Evolutionary conservation across 192 early-diverging fungal genomes (phyloP).

Genomic region (Linderina pennispora): DNA sequence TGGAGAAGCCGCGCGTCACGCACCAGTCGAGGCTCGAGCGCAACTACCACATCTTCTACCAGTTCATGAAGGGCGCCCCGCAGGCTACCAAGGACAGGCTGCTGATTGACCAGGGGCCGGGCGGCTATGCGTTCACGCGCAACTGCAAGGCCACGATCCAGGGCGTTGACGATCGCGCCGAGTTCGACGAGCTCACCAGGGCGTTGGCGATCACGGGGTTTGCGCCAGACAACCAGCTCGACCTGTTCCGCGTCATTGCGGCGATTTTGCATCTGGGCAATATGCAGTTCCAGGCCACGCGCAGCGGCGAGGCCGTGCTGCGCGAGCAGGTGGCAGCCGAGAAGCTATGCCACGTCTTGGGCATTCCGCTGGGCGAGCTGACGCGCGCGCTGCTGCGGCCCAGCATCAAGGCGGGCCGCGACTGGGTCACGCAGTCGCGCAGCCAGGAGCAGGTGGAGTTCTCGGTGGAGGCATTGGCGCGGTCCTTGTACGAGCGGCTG

Average conservation of each 20-base stretch:
- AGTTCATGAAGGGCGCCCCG: slow-evolving; percentile 84
- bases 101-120: slow-evolving; percentile 66
- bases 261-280: slow-evolving; percentile 93
- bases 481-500: slow-evolving; percentile 92
- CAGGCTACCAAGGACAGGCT: slow-evolving; percentile 67
- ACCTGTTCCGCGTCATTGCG: slow-evolving; percentile 79
- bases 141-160: slow-evolving; percentile 82
- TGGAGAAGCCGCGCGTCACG: slow-evolving; percentile 96
- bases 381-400: slow-evolving; percentile 81
- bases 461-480: slow-evolving; percentile 88
- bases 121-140: slow-evolving; percentile 80
- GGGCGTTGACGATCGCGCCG: slow-evolving; percentile 84
- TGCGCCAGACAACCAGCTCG: slow-evolving; percentile 62
- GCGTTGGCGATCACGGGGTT: slow-evolving; percentile 85
- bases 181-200: slow-evolving; percentile 67
- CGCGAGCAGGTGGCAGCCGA: slow-evolving; percentile 68
- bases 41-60: slow-evolving; percentile 98
- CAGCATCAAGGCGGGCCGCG: slow-evolving; percentile 88
- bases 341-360: slow-evolving; percentile 91
- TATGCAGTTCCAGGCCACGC: slow-evolving; percentile 69
- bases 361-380: slow-evolving; percentile 83
- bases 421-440: slow-evolving; percentile 91
- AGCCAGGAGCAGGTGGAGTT: slow-evolving; percentile 81
- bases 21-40: slow-evolving; percentile 87
- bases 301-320: slow-evolving; percentile 85